Evolutionary conservation across 2,329 filamentous ascomycete species (phyloP), one percentile per base, ranked within the genome.

Genomic region (Fusarium pseudocircinatum): DNA sequence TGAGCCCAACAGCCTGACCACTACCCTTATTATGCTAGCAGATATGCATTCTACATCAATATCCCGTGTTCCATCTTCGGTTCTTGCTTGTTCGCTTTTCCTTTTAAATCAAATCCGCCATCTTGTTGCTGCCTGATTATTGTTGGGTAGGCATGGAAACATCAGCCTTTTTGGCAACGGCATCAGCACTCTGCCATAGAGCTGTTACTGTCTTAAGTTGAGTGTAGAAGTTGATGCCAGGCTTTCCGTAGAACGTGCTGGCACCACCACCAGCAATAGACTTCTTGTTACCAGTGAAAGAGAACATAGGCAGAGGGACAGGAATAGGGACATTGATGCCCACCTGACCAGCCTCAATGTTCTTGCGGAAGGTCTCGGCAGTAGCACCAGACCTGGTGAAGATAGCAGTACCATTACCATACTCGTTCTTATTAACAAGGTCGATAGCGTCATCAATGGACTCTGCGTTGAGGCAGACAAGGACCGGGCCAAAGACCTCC

Each of bases 121-220:
- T 53, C 36, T 30, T 52, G 34, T 46, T 49, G 37, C 53, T 10
- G 12, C 14, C 34, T n/a, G 26, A 39, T 72, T 77, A 83, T 72
- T 82, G 80, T 49, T 82, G 83, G 30, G 86, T 89, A 26, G 96
- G 96, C 96, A 98, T 98, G 70, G 93, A 89, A 16, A 97, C 94
- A 78, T 92, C 90, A 22, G 95, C 95, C 88, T 95, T 96, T 75
- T 91, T 93, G 62, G 91, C 92, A 54, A 96, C 89, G 2, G 94
- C 95, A 84, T 98, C 95, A 79, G 95, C 91, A 69, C 89, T 91
- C 79, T 91, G 90, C 96, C 96, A 99, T 81, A 97, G 85, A 75
- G 94, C 92, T 60, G 96, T 99, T 54, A 99, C 96, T 6, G 96
- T 99, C 93, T 99, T 98, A 80, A 93, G 89, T 85, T 98, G 96